Percentiles rank a stretch among this genome's conserved stretches.
These are phyloP conservation scores for Penicillium janthinellum DNA, from an alignment of 2,329 filamentous ascomycete species.

Conservation along the genomic window DNA sequence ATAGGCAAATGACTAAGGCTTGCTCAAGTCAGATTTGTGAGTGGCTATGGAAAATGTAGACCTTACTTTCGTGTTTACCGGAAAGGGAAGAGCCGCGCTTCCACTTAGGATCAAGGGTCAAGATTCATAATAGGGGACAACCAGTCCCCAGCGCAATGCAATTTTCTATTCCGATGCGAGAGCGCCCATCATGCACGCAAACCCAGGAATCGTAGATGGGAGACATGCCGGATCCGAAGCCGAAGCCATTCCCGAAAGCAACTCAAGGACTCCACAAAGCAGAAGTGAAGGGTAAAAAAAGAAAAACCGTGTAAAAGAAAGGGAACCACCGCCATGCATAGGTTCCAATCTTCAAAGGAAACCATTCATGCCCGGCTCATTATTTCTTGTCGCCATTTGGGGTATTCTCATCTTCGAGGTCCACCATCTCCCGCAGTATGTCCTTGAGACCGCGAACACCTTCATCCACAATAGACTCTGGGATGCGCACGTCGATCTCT, in stretches of 20 bases:
- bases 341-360: constrained; percentile 12
- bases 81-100: neutral
- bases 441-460: constrained; percentile 55
- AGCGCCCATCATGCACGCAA: constrained; percentile 19
- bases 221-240: constrained; percentile 16
- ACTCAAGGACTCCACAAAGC: constrained; percentile 17
- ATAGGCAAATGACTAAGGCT: neutral
- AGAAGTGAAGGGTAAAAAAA: constrained; percentile 4
- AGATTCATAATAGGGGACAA: neutral
- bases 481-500: constrained; percentile 52
- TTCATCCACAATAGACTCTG: constrained; percentile 51
- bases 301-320: constrained; percentile 1
- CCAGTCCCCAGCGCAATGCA: constrained; percentile 15
- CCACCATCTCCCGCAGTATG: constrained; percentile 55
- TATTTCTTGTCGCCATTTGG: constrained; percentile 28
- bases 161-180: constrained; percentile 25
- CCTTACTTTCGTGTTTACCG: neutral
- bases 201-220: constrained; percentile 19
- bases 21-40: neutral
- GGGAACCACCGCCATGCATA: constrained; percentile 23
- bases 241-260: constrained; percentile 19
- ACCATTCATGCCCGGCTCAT: constrained; percentile 1
- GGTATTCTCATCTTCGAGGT: constrained; percentile 43
- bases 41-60: neutral
- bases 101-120: neutral